phyloP scores from a whole-genome alignment of 345 rosid species.

The Murraya paniculata region DNA sequence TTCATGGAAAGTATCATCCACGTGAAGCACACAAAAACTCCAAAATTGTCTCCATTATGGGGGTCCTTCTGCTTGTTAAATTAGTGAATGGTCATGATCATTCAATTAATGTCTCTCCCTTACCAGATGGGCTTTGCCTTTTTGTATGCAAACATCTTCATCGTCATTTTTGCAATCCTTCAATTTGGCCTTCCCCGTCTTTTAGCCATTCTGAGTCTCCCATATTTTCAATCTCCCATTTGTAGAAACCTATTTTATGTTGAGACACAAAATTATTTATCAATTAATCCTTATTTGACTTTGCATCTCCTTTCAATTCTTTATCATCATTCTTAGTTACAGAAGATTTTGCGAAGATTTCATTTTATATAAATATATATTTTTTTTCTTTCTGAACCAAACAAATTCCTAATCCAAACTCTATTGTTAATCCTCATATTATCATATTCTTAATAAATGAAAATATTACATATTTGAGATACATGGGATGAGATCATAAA shows the following conservation, averaged over 20 bases:
- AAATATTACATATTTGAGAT: not conserved
- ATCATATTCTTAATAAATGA: not conserved
- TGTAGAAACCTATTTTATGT: not conserved
- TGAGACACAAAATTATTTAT: not conserved
- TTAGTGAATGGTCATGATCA: slow-evolving; percentile 12
- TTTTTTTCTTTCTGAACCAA: not conserved
- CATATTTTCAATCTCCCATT: not conserved
- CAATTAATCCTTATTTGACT: slow-evolving; percentile 10
- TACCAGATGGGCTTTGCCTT: slow-evolving; percentile 5
- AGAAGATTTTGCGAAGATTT: slow-evolving; percentile 23
- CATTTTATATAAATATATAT: slow-evolving; percentile 10
- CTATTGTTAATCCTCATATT: not conserved
- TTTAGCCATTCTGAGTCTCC: slow-evolving; percentile 6
- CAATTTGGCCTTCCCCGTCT: slow-evolving; percentile 9
- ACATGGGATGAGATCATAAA: not conserved
- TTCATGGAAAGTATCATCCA: not conserved
- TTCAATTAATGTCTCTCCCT: not conserved
- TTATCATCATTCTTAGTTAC: not conserved
- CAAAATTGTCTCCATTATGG: slow-evolving; percentile 17
- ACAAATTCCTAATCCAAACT: slow-evolving; percentile 11
- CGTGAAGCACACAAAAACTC: not conserved
- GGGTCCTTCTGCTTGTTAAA: slow-evolving; percentile 7
- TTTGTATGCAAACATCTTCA: not conserved
- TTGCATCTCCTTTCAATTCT: not conserved
- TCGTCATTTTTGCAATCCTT: slow-evolving; percentile 16